Conservation (phyloP, 2,329 filamentous ascomycete genomes). For the Daldinia sp. region DNA sequence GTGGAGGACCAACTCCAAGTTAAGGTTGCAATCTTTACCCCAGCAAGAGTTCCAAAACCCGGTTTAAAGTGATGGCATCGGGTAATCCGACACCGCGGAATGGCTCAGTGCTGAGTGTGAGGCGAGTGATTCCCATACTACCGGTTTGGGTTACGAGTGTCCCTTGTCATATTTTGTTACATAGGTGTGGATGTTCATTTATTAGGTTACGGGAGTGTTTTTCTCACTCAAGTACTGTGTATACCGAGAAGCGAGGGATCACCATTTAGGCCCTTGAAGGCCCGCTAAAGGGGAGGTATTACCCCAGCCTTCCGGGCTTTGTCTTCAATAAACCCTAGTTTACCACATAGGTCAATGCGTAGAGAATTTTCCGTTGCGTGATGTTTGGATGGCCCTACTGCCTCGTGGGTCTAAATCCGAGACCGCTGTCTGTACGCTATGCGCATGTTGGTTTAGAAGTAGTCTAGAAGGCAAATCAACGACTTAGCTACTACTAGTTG, state of each 20-base stretch:
- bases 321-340: constrained; percentile 16
- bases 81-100: not conserved
- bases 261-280: constrained; percentile 24
- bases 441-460: not conserved
- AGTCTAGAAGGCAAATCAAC: not conserved
- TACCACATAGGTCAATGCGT: constrained; percentile 28
- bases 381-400: not conserved
- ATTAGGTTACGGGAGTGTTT: not conserved
- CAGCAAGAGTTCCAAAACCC: not conserved
- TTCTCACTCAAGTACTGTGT: not conserved
- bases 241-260: constrained; percentile 15
- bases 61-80: not conserved
- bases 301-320: constrained; percentile 21
- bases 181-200: constrained; percentile 16
- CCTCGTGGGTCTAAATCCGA: constrained; percentile 3
- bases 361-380: constrained; percentile 27
- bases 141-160: not conserved
- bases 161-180: not conserved
- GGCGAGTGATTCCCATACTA: not conserved
- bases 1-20: not conserved
- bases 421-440: constrained; percentile 17
- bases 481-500: not conserved
- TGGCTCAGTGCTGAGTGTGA: not conserved
- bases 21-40: not conserved
- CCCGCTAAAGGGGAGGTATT: constrained; percentile 27